Percentiles rank a stretch among this genome's conserved stretches.
phyloP scores from a whole-genome alignment of 129 eudicot genomes.

The Flaveria trinervia region DNA sequence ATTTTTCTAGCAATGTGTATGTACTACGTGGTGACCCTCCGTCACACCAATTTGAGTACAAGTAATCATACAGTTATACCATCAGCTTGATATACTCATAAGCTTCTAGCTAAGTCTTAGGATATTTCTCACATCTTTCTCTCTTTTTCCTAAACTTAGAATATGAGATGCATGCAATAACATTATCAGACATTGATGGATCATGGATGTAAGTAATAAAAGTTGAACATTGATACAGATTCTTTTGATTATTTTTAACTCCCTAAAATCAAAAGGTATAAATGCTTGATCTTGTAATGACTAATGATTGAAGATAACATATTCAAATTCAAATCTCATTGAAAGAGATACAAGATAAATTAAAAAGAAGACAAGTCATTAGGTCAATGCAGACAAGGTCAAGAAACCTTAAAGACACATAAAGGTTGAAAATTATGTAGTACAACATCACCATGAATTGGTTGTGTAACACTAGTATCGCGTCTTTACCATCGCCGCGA shows the following conservation, averaged over 20 bases:
- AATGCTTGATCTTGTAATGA: conserved; percentile 2
- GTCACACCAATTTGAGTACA: conserved; percentile 35
- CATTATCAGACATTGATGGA: conserved; percentile 13
- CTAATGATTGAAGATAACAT: background rate
- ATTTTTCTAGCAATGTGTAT: conserved; percentile 54
- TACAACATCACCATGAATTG: background rate
- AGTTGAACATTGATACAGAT: background rate
- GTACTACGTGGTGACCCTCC: conserved; percentile 44
- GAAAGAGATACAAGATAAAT: background rate
- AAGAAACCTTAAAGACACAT: conserved; percentile 16
- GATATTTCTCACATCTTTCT: background rate
- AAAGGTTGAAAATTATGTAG: background rate
- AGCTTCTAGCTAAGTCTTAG: conserved; percentile 13
- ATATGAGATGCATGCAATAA: conserved; percentile 11
- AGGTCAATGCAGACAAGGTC: conserved; percentile 16
- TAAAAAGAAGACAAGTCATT: background rate
- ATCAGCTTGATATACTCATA: conserved; percentile 27
- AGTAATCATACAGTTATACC: conserved; percentile 41
- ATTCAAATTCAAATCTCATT: background rate
- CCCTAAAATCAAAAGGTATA: conserved; percentile 3
- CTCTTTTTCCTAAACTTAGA: conserved; percentile 8
- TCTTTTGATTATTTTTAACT: conserved; percentile 1
- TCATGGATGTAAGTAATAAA: conserved; percentile 5
- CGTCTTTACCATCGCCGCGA: conserved; percentile 51
- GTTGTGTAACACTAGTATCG: background rate